phyloP scores from a whole-genome alignment of 257 asterid species.

The Euphrasia confusa region DNA sequence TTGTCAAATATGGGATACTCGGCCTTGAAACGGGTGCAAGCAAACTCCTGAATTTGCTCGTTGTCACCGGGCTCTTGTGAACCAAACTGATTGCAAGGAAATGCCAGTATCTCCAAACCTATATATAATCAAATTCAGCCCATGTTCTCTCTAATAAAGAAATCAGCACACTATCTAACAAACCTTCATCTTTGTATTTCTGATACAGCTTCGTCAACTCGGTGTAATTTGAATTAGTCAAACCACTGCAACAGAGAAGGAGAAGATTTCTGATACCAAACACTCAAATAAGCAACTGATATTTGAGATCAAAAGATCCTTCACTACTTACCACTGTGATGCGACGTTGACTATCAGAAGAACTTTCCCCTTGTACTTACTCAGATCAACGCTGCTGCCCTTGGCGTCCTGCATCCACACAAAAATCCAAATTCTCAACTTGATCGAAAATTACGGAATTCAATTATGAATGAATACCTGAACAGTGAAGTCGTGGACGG shows the following conservation, averaged over 20 bases:
- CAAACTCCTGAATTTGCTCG: slow-evolving; percentile 76
- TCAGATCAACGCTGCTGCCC: slow-evolving; percentile 40
- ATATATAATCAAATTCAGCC: not conserved
- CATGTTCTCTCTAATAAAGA: not conserved
- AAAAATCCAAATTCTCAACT: not conserved
- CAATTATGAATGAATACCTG: not conserved
- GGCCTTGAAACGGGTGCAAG: slow-evolving; percentile 96
- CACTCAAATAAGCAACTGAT: no score
- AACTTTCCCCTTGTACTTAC: slow-evolving; percentile 57
- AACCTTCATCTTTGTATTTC: slow-evolving; percentile 82
- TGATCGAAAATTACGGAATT: not conserved
- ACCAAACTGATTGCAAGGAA: slow-evolving; percentile 97
- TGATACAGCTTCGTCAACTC: slow-evolving; percentile 64
- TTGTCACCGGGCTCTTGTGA: slow-evolving; percentile 86
- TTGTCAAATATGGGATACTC: slow-evolving; percentile 89
- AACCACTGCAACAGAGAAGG: slow-evolving; percentile 50
- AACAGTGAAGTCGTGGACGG: slow-evolving; percentile 5
- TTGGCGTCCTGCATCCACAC: slow-evolving; percentile 43
- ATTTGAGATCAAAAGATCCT: no score
- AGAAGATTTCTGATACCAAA: no score
- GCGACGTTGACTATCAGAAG: slow-evolving; percentile 67
- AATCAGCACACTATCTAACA: slow-evolving; percentile 1
- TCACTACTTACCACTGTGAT: slow-evolving; percentile 46
- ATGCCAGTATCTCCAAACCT: slow-evolving; percentile 92
- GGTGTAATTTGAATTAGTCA: slow-evolving; percentile 74